Evolutionary conservation across 1,284 basidiomycete species (phyloP).

Genomic region (Fomitopsis schrenkii): DNA sequence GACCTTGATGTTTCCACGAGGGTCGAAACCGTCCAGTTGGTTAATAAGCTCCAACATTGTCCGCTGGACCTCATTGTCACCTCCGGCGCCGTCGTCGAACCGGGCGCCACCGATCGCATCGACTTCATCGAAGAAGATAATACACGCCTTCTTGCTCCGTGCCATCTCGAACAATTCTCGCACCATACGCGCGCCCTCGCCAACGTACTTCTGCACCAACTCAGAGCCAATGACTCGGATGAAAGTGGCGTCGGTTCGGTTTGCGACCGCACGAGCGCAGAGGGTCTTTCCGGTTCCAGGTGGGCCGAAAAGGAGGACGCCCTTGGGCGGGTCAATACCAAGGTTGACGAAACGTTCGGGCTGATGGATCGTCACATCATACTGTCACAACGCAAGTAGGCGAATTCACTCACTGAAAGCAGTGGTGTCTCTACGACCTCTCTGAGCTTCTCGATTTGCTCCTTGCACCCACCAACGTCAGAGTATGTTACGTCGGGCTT

Average conservation of each 20-base stretch:
- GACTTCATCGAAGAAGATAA: slow-evolving; percentile 99
- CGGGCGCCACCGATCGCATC: slow-evolving; percentile 98
- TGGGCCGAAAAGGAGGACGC: slow-evolving; percentile 93
- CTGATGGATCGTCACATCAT: slow-evolving; percentile 37
- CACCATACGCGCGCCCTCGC: slow-evolving; percentile 98
- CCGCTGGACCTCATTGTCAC: slow-evolving; percentile 98
- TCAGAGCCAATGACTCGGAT: slow-evolving; percentile 99
- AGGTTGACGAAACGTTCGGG: slow-evolving; percentile 98
- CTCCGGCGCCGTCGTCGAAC: slow-evolving; percentile 98
- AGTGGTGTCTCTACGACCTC: slow-evolving; percentile 99
- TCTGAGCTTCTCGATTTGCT: slow-evolving; percentile 98
- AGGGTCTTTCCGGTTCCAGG: slow-evolving; percentile 99
- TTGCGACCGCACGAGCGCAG: slow-evolving; percentile 97
- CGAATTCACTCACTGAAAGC: slow-evolving; percentile 63
- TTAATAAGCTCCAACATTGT: slow-evolving; percentile 99
- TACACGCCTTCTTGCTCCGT: slow-evolving; percentile 97
- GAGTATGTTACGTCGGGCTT: slow-evolving; percentile 99
- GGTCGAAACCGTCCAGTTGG: slow-evolving; percentile 98
- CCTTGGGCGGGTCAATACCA: slow-evolving; percentile 99
- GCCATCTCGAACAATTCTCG: slow-evolving; percentile 99
- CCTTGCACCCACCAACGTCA: slow-evolving; percentile 98
- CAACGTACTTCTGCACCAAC: slow-evolving; percentile 99
- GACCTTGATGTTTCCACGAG: slow-evolving; percentile 98
- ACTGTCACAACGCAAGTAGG: slow-evolving; percentile 2
- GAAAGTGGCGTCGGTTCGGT: slow-evolving; percentile 98